phyloP scores from a whole-genome alignment of 2,329 filamentous ascomycete genomes.

The Pseudogymnoascus sp. region DNA sequence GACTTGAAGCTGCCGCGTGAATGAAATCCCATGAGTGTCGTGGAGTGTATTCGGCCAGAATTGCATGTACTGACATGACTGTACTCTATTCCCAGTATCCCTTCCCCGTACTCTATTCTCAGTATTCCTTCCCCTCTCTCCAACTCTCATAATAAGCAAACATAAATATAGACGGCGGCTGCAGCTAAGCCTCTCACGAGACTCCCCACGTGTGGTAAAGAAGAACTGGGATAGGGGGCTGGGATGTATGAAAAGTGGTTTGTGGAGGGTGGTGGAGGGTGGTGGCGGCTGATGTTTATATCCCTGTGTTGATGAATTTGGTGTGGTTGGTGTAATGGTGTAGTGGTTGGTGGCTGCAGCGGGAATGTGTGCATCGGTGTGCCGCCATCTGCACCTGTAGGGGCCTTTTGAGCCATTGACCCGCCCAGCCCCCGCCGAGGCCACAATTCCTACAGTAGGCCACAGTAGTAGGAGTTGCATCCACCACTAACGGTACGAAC shows the following conservation, averaged over 20 bases:
- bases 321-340: not conserved
- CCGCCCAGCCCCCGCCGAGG: not conserved
- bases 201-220: not conserved
- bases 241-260: not conserved
- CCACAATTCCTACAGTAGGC: not conserved
- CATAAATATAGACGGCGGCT: not conserved
- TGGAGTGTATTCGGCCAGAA: not conserved
- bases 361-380: not conserved
- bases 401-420: not conserved
- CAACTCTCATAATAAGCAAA: not conserved
- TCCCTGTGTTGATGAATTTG: too few relatives aligned
- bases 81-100: not conserved
- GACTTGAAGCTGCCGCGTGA: not conserved
- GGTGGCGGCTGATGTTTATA: not conserved
- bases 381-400: not conserved
- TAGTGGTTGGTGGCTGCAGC: not conserved
- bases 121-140: not conserved
- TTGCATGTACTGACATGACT: not conserved
- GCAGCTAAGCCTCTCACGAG: not conserved
- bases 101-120: not conserved
- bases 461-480: not conserved
- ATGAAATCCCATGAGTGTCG: not conserved
- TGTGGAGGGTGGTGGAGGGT: not conserved
- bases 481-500: not conserved
- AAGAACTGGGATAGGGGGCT: not conserved